phyloP scores from a whole-genome alignment of 306 rosid genomes.

The Prunus kanzakura region DNA sequence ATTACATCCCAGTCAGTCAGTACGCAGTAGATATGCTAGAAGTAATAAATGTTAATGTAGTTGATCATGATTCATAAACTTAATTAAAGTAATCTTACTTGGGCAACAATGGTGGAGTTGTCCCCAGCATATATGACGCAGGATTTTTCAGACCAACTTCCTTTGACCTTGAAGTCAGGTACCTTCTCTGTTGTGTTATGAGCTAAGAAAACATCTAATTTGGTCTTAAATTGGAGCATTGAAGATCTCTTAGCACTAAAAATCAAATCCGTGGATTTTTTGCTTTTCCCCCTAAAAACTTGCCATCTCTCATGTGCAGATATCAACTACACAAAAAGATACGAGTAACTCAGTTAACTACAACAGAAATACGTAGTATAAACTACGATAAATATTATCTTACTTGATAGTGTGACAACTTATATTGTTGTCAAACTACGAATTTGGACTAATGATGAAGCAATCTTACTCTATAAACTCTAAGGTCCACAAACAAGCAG shows the following conservation, averaged over 20 bases:
- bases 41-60: background rate
- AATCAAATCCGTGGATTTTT: conserved; percentile 19
- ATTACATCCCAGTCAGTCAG: background rate
- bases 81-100: conserved; percentile 25
- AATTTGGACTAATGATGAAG: too few relatives aligned
- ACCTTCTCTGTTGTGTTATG: conserved; percentile 30
- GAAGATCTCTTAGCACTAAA: conserved; percentile 40
- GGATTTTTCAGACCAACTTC: conserved; percentile 49
- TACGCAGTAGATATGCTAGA: background rate
- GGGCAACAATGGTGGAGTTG: conserved; percentile 39
- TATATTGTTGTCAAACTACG: too few relatives aligned
- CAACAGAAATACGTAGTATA: too few relatives aligned
- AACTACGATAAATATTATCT: background rate
- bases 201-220: conserved; percentile 48
- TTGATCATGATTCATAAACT: background rate
- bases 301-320: conserved; percentile 44
- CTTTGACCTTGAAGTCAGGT: conserved; percentile 53
- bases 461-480: too few relatives aligned
- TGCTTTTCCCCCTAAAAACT: conserved; percentile 49
- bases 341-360: too few relatives aligned
- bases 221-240: conserved; percentile 25
- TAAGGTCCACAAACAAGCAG: background rate
- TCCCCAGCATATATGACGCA: conserved; percentile 53
- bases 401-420: too few relatives aligned
- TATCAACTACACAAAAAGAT: conserved; percentile 25